phyloP scores from a whole-genome alignment of 768 basidiomycete species.

The Boletus subcaerulescens region DNA sequence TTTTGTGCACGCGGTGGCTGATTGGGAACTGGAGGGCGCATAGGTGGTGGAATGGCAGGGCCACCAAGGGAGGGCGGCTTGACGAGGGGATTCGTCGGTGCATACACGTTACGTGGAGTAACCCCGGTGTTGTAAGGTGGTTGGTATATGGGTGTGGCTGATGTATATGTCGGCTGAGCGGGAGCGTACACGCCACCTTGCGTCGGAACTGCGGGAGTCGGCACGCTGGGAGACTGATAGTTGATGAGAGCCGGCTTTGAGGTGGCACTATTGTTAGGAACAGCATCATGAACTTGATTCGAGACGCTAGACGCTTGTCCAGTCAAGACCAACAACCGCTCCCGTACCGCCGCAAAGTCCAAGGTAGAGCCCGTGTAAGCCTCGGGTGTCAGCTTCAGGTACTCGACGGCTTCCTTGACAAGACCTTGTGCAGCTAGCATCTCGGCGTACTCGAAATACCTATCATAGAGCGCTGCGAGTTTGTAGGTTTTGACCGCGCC shows the following conservation, averaged over 20 bases:
- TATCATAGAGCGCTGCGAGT: conserved; percentile 82
- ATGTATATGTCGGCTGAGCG: conserved; percentile 33
- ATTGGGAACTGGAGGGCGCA: conserved; percentile 40
- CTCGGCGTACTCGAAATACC: conserved; percentile 95
- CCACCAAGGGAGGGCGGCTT: conserved; percentile 43
- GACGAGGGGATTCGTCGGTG: conserved; percentile 28
- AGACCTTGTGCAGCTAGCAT: conserved; percentile 89
- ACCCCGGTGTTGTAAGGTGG: not conserved
- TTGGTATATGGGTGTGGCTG: conserved; percentile 19
- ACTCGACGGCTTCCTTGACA: conserved; percentile 74
- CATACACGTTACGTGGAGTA: conserved; percentile 3
- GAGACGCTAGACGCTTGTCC: conserved; percentile 22
- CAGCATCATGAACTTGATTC: conserved; percentile 24
- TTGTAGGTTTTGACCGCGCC: conserved; percentile 62
- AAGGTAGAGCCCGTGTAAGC: conserved; percentile 66
- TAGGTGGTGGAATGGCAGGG: conserved; percentile 38
- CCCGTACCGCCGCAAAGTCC: conserved; percentile 43
- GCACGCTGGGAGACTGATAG: conserved; percentile 30
- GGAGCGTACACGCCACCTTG: conserved; percentile 18
- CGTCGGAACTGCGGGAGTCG: conserved; percentile 20
- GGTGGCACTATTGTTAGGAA: conserved; percentile 30
- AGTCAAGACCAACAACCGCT: conserved; percentile 44
- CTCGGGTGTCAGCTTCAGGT: conserved; percentile 73
- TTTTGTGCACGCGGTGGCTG: conserved; percentile 64
- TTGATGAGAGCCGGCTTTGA: conserved; percentile 4